Base-by-base conservation (phyloP, 176 grass and related monocot genomes). In the Pontederia crassipes region DNA sequence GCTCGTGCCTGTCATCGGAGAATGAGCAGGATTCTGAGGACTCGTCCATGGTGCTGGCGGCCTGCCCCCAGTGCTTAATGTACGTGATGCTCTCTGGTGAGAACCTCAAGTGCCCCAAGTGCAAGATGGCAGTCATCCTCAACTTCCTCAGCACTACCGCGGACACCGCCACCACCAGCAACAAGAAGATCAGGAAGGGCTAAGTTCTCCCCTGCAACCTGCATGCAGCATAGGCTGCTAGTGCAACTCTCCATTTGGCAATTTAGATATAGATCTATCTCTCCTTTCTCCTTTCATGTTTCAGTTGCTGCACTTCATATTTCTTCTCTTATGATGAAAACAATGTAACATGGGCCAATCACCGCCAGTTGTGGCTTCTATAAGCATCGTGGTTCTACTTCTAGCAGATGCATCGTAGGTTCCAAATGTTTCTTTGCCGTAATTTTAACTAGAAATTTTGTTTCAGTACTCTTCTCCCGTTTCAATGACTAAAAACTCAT, bases 41-140 rank as follows among this genome's bases (percentile, higher is more conserved):
- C 68, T 72, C 76, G 40, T 60, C 80, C 16, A 87, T 87, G 85
- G 76, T 87, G 72, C 82, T 83, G 54, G 84, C 79, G 1, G 84
- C 75, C 2, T 87, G 84, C 79, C 78, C 79, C 11, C 79, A 76
- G 10, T 87, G 84, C 79, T 79, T 87, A 46, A 87, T 87, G 75
- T 87, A 87, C 67, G 78, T 80, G 76, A 82, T 87, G 84, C 79
- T 87, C 53, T 72, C 79, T 28, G 78, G 79, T 72, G 75, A 73
- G 72, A 79, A 87, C 67, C 84, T 79, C 14, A 82, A 69, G 64
- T 87, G 84, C 62, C 74, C 82, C 72, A 87, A 79, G 67, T 87
- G 84, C 84, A 87, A 83, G 64, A 80, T 54, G 72, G 75, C 18
- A 65, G 76, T 66, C 72, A 75, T 83, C 12, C 76, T 83, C 11